phyloP scores from a whole-genome alignment of 2,329 filamentous ascomycete genomes.

The Hymenotorrendiella dingleyae region DNA sequence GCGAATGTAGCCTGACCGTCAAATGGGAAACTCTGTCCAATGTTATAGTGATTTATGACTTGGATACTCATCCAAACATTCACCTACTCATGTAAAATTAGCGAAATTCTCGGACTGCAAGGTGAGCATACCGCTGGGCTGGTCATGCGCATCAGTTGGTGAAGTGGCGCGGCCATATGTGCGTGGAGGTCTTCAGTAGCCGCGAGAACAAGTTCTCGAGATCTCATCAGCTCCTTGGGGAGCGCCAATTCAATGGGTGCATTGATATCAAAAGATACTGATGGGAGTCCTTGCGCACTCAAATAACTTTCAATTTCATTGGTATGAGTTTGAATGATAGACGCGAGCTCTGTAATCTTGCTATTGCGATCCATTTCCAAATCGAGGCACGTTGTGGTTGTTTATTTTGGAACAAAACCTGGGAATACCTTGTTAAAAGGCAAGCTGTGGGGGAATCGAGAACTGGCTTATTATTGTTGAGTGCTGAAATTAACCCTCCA shows the following conservation, averaged over 20 bases:
- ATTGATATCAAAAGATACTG: conserved; percentile 9
- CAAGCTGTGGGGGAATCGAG: no score
- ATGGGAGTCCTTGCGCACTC: conserved; percentile 5
- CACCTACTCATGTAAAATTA: background rate
- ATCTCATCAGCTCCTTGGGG: conserved; percentile 6
- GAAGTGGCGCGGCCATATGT: conserved; percentile 9
- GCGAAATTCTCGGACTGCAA: background rate
- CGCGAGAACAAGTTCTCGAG: conserved; percentile 9
- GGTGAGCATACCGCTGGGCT: background rate
- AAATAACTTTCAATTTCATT: conserved; percentile 8
- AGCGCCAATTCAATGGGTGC: background rate
- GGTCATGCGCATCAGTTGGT: background rate
- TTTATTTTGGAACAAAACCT: no score
- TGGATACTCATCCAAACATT: conserved; percentile 11
- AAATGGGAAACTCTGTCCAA: conserved; percentile 12
- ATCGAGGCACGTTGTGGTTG: no score
- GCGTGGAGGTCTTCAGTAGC: conserved; percentile 18
- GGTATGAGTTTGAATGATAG: conserved; percentile 6
- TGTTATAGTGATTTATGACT: conserved; percentile 17
- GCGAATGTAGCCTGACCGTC: conserved; percentile 14
- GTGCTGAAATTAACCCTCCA: no score
- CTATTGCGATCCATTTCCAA: no score
- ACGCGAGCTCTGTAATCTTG: conserved; percentile 3
- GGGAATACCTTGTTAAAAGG: no score
- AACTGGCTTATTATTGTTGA: no score